Base-by-base conservation (phyloP, 2,329 filamentous ascomycete species). In the Parafenestella ontariensis region DNA sequence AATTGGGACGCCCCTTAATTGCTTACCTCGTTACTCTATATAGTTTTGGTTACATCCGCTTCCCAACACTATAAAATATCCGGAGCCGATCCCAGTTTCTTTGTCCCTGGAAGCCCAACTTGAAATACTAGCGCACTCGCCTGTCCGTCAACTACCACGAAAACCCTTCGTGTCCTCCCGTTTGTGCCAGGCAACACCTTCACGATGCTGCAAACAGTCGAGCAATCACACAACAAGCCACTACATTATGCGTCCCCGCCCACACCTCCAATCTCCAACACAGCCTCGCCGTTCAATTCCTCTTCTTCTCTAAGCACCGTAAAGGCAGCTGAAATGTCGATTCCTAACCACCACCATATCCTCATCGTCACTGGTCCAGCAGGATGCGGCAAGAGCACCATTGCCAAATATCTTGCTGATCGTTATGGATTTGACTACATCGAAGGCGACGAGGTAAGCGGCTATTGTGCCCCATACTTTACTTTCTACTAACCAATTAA, bases 381-480 rank as follows among this genome's bases (percentile, higher is more conserved):
- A 46, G 82, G 82, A 31, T 82, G 81, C 58, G 82, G 82, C 24
- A 84, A 84, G 74, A 83, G 78, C 53, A 82, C 81, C 7, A 77
- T 83, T 36, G 81, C 81, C 13, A 76, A 79, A 51, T 74, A 75
- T 45, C 71, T 84, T 10, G 72, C 80, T 7, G 62, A 76, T 15
- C 71, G 70, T 8, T 78, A 82, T 49, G 65, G 66, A 2, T 71
- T 81, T 52, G 72, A 76, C 24, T 83, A 82, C 61, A 75, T 84
- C 20, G 81, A 84, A 65, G 82, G 82, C 43, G 82, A 84, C 58
- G 78, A 79, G 53, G 78, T 83, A 62, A 64, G 78, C 64, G 10
- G 23, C 3, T 15, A 1, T 5, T 28, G 3, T 17, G 11, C 6
- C 9, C 10, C 10, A 29, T 24, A 44, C 24, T 7, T 9, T 29